These are phyloP conservation scores for Cystobasidium tubakii DNA, from an alignment of 768 basidiomycete genomes.

Conservation along the genomic window DNA sequence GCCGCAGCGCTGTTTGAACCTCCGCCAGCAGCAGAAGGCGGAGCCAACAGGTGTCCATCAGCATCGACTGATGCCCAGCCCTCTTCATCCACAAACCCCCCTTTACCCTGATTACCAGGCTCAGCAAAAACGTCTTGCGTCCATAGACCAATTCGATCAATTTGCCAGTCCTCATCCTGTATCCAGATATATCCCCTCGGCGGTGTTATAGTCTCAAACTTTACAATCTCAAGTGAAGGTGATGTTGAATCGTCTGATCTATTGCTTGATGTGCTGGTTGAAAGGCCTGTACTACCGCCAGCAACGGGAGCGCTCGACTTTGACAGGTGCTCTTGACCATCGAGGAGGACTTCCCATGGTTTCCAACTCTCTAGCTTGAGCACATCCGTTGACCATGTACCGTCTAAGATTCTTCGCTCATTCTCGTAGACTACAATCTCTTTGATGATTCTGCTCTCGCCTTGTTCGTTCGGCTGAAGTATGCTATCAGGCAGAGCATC, in stretches of 20 bases:
- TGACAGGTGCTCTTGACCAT: background rate
- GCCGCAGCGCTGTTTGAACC: background rate
- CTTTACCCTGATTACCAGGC: background rate
- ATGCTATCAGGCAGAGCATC: constrained; percentile 32
- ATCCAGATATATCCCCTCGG: constrained; percentile 20
- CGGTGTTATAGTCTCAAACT: constrained; percentile 21
- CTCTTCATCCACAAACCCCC: constrained; percentile 19
- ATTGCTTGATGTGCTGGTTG: background rate
- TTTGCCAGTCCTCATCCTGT: constrained; percentile 21
- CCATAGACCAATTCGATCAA: constrained; percentile 18
- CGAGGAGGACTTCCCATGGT: constrained; percentile 16
- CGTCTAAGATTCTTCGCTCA: constrained; percentile 18
- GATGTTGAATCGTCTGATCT: constrained; percentile 7
- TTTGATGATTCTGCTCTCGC: constrained; percentile 2
- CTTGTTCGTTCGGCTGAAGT: constrained; percentile 9
- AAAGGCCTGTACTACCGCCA: background rate
- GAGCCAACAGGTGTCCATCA: constrained; percentile 2
- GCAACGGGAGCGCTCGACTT: background rate
- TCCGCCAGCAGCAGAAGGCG: background rate
- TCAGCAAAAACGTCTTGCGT: background rate
- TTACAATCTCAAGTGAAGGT: background rate
- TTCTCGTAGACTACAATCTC: constrained; percentile 30
- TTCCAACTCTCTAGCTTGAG: background rate
- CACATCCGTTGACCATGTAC: constrained; percentile 29
- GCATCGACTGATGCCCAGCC: constrained; percentile 31